Base-by-base conservation (phyloP, 202 grass and related monocot genomes). In the Digitaria exilis region DNA sequence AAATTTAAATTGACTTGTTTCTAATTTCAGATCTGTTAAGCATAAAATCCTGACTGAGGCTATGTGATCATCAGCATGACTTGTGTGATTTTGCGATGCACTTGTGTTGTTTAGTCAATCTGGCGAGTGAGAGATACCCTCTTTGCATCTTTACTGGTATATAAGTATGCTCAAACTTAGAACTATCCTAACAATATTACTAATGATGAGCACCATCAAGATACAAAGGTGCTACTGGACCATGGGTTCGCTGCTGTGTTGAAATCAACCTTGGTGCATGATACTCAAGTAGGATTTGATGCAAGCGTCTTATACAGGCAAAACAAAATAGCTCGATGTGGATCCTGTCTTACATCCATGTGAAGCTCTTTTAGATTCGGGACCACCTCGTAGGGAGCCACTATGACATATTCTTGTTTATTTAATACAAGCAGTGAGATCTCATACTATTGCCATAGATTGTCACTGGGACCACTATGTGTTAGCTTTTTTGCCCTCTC, bases 321-420 rank as follows among this genome's bases (percentile, higher is more conserved):
- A 81, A 89, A 77, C 5, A 77, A 81, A 81, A 71, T 18, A 77
- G 46, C 65, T 85, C 16, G 43, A 89, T 82, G 76, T 85, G 64
- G 21, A 85, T 82, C 51, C 73, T 86, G 2, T 34, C 37, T 72
- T 82, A 24, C 39, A 82, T 77, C 73, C 87, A 89, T 89, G 79
- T 86, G 83, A 86, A 78, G 73, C 13, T 25, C 48, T 67, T 21
- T 45, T 84, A 56, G 50, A 56, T 44, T 32, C 30, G 39, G 83
- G 78, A 73, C 87, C 78, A 89, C 64, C 42, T 73, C 31, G 78
- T 51, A 73, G 12, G 49, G 41, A 62, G 81, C 42, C 74, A 55
- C 60, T 76, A 60, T 63, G 79, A 60, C 30, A 15, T 46, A 41
- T 58, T 67, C 82, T 81, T 85, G 63, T 77, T 81, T 85, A 72